Base-by-base conservation (phyloP, 2,329 filamentous ascomycete genomes). In the Pseudohalonectria lignicola region DNA sequence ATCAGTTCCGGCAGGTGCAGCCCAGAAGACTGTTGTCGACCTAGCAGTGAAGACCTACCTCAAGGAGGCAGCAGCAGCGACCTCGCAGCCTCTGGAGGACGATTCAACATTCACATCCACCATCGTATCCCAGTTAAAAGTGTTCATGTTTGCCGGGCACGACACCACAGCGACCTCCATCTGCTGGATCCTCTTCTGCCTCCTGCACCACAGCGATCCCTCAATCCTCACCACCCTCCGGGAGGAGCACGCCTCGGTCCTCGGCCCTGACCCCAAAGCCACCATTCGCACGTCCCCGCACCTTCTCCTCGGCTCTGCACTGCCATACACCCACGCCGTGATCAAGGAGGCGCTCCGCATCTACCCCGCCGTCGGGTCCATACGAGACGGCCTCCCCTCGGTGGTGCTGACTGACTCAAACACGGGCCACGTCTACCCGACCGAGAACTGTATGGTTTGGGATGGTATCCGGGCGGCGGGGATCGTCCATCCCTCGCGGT, bases 211-310 rank as follows among this genome's bases (percentile, higher is more conserved):
- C 42, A n/a, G n/a, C n/a, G n/a, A n/a, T n/a, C 9, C 47, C 49
- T 28, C 53, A 56, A 4, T 51, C 40, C 19, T 53, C 52, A 12
- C 45, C 46, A 10, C 34, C 45, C 16, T 49, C 36, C 31, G 42
- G 19, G 34, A 41, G 39, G 29, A 48, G 41, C 9, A 51, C 23
- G 23, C 26, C 23, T 44, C 47, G n/a, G 40, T 46, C 41, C 34
- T 42, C 36, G 34, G 38, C 38, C 44, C 42, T 8, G 59, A 49
- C 23, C 39, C 39, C 32, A 47, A 39, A 48, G 45, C 50, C 10
- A 25, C 23, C n/a, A 19, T 29, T 17, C 15, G 23, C 23, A n/a
- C 18, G 19, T 29, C 18, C 23, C 8, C 11, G 18, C 34, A 36
- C 21, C 11, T 36, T 23, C 15, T 36, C 34, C 16, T 36, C 23